A percentile compares a stretch with the other conserved stretches of the same genome.
These are phyloP conservation scores for Trichoderma afroharzianum DNA, from an alignment of 2,329 filamentous ascomycete species.

Conservation along the genomic window DNA sequence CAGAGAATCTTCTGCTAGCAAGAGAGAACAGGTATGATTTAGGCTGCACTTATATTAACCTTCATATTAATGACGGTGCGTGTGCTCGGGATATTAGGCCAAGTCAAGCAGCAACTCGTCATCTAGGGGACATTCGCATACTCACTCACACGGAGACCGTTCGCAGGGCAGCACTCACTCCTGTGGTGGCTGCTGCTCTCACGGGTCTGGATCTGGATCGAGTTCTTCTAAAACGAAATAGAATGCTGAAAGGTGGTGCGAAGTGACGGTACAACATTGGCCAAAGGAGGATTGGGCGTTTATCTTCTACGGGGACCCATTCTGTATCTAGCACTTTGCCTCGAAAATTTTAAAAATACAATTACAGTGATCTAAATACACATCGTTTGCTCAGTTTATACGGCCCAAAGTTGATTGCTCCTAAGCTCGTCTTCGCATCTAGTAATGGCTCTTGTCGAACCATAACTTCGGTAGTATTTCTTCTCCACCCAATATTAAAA, in stretches of 20 bases:
- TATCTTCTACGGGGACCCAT: neutral
- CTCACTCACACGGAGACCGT: neutral
- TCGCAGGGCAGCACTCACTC: neutral
- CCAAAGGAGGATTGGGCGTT: neutral
- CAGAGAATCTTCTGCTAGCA: neutral
- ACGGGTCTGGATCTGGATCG: neutral
- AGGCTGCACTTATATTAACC: neutral
- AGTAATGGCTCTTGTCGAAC: neutral
- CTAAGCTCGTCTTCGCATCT: neutral
- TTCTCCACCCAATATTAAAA: neutral
- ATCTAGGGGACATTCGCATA: neutral
- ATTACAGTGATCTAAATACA: neutral
- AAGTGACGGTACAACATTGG: neutral
- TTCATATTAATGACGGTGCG: neutral
- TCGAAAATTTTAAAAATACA: neutral
- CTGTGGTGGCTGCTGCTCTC: neutral
- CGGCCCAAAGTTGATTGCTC: neutral
- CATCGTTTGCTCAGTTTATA: neutral
- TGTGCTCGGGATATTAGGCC: neutral
- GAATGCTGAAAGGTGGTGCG: neutral
- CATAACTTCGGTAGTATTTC: neutral
- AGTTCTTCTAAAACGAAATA: neutral
- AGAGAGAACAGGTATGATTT: neutral
- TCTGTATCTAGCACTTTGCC: neutral
- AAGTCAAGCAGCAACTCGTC: neutral